Base-by-base conservation (phyloP, 225 moss, liverwort and hornwort genomes). In the Marchantia paleacea region DNA sequence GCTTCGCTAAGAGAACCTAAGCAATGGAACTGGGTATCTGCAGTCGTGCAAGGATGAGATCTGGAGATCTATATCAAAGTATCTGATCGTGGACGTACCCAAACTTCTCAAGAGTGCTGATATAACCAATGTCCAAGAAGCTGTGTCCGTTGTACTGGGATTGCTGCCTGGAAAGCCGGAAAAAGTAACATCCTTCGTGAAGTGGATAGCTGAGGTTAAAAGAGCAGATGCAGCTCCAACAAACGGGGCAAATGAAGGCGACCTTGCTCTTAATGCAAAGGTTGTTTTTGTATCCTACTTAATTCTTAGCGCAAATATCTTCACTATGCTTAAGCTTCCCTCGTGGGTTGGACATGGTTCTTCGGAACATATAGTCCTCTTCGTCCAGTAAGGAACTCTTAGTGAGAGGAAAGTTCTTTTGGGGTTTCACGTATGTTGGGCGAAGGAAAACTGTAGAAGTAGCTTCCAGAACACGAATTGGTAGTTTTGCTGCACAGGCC, bases 1-100 rank as follows among this genome's bases (percentile, higher is more conserved):
- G 20, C 20, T 49, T 22, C 16, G 3, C 54, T 16, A 1, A 16
- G 19, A 26, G 49, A 28, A 73, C 5, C 53, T 53, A 28, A 53
- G 2, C 25, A 25, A 52, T 22, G 53, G 50, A 53, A 25, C 14
- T 39, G 55, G 55, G 10, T 22, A 15, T 58, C 9, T 66, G 75
- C 89, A 89, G 89, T 89, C 86, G 18, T 89, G 89, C 64, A 89
- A 89, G 84, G 89, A 89, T 84, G 86, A 84, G 47, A 73, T 80
- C 20, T 89, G 89, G 89, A 77, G 77, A 55, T 84, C 86, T 30
- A 86, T 86, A 39, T 77, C 86, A 9, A 80, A 78, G 67, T 84
- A 84, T 24, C 77, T 89, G 57, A 63, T 82, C 6, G 86, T 83
- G 67, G 81, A 86, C n/a, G 82, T 82, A 70, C 86, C 86, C 26